These are phyloP conservation scores for Lolium rigidum DNA, from an alignment of 176 grass and related monocot genomes.

Conservation along the genomic window DNA sequence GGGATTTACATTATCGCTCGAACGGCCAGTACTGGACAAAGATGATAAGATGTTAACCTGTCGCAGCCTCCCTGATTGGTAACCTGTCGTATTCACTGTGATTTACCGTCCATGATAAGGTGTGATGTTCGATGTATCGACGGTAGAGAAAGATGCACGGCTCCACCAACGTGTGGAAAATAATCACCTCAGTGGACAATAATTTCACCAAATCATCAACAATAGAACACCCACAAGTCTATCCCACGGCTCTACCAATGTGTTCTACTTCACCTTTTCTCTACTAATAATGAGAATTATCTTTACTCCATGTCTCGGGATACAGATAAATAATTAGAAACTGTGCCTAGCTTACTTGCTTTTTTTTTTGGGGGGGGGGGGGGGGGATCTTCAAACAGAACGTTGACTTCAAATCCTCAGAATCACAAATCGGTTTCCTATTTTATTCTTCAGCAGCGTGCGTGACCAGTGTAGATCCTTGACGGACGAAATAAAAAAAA, in stretches of 20 bases:
- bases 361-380: no score
- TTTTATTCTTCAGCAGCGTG: no score
- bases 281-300: neutral
- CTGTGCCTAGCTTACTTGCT: no score
- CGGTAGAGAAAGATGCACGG: neutral
- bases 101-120: conserved; percentile 7
- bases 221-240: conserved; percentile 7
- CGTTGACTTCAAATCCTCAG: no score
- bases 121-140: conserved; percentile 10
- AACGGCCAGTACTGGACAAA: neutral
- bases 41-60: neutral
- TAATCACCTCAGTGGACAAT: neutral
- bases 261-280: neutral
- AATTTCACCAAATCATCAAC: neutral
- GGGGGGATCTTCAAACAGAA: no score
- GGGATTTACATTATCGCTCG: neutral
- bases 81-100: neutral
- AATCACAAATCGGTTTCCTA: no score
- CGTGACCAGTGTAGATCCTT: no score
- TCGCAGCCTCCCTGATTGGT: neutral
- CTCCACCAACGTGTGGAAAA: neutral
- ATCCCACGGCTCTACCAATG: neutral
- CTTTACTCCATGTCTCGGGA: neutral
- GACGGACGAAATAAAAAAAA: no score
- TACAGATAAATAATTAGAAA: neutral